phyloP scores from a whole-genome alignment of 345 rosid species.

The Firmiana major region DNA sequence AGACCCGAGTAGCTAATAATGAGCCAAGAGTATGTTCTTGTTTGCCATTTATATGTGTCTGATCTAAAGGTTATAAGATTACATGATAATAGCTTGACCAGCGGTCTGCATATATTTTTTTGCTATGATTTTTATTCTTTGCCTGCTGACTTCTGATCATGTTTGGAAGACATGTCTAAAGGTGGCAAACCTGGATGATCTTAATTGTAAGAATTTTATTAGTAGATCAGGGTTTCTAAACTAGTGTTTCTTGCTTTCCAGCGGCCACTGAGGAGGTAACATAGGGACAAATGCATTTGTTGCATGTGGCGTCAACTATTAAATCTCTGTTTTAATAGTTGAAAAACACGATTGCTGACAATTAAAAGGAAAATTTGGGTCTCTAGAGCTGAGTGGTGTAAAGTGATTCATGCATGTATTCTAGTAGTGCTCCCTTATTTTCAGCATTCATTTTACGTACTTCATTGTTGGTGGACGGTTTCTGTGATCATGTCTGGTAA shows the following conservation, averaged over 20 bases:
- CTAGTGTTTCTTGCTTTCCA: constrained; percentile 6
- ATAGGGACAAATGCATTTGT: too few species aligned
- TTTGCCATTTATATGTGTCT: not conserved
- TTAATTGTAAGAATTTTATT: not conserved
- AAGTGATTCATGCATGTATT: not conserved
- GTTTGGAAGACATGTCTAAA: not conserved
- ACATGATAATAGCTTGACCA: not conserved
- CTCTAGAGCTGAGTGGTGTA: not conserved
- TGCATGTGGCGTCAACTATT: too few species aligned
- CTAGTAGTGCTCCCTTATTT: not conserved
- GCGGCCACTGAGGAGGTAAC: constrained; percentile 37
- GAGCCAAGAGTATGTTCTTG: constrained; percentile 57
- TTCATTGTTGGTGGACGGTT: not conserved
- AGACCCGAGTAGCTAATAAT: constrained; percentile 44
- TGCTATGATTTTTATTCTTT: not conserved
- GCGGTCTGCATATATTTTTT: not conserved
- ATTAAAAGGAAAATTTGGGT: not conserved
- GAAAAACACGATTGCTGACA: not conserved
- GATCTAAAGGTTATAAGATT: not conserved
- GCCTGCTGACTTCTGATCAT: not conserved
- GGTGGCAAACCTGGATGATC: not conserved
- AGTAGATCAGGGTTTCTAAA: not conserved
- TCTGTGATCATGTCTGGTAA: not conserved
- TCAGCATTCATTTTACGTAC: not conserved
- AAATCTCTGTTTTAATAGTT: not conserved